These are phyloP conservation scores for Epichloe scottii DNA, from an alignment of 2,329 filamentous ascomycete genomes.

Conservation along the genomic window DNA sequence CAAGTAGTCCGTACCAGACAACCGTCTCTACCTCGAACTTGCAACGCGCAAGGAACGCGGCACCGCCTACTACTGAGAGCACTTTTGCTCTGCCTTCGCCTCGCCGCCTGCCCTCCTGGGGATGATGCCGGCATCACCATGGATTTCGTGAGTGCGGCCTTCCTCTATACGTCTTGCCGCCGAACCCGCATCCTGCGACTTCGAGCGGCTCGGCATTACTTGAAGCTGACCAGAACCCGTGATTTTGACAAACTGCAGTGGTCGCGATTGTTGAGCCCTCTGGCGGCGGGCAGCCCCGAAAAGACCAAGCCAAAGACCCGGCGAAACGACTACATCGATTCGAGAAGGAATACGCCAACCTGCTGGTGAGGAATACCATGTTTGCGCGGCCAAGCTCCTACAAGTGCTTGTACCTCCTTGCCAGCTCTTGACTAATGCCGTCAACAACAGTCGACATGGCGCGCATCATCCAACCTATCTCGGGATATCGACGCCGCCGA, in stretches of 20 bases:
- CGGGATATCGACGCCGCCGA: conserved; percentile 50
- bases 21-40: background rate
- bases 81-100: background rate
- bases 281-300: conserved; percentile 42
- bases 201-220: background rate
- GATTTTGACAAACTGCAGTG: conserved; percentile 31
- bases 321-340: conserved; percentile 52
- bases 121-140: conserved; percentile 37
- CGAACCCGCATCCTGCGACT: background rate
- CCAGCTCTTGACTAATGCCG: background rate
- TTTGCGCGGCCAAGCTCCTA: background rate
- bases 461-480: conserved; percentile 46
- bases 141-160: conserved; percentile 40
- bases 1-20: background rate
- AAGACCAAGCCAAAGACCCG: conserved; percentile 49
- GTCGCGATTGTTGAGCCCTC: conserved; percentile 54
- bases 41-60: background rate
- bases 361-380: conserved; percentile 35
- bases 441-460: conserved; percentile 39
- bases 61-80: background rate
- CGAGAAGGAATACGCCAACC: conserved; percentile 51
- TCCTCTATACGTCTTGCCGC: too few relatives aligned
- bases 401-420: background rate
- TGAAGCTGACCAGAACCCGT: conserved; percentile 1
- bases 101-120: conserved; percentile 14